Conservation (phyloP, 2,329 filamentous ascomycete genomes). For the Moelleriella libera region DNA sequence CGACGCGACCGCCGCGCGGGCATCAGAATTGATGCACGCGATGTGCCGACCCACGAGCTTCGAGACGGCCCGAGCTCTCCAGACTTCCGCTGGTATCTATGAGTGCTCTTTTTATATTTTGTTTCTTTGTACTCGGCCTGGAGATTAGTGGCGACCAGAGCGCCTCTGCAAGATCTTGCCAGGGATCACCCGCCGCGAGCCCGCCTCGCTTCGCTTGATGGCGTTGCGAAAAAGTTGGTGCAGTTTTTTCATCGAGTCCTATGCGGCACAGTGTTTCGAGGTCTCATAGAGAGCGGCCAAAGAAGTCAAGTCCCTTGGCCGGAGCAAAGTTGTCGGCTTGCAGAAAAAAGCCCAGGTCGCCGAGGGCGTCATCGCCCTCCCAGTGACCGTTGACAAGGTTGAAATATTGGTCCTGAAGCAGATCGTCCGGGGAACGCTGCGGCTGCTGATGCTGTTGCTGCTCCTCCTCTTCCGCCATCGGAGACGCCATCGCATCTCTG, state of each 20-base stretch:
- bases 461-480: no score
- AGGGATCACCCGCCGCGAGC: no score
- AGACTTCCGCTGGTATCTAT: constrained; percentile 38
- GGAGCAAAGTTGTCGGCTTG: constrained; percentile 16
- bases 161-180: no score
- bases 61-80: constrained; percentile 30
- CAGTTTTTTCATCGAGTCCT: neutral
- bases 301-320: constrained; percentile 14
- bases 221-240: neutral
- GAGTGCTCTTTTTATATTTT: neutral
- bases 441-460: constrained; percentile 4
- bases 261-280: neutral
- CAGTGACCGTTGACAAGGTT: constrained; percentile 18
- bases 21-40: constrained; percentile 24
- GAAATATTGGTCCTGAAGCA: constrained; percentile 21
- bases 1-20: constrained; percentile 39
- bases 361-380: constrained; percentile 20
- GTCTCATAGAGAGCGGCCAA: constrained; percentile 13
- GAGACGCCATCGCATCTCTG: neutral
- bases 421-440: constrained; percentile 10
- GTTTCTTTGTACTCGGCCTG: no score
- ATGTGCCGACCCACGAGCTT: constrained; percentile 35
- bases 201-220: no score
- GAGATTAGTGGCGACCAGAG: no score
- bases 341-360: constrained; percentile 18